These are phyloP conservation scores for Avena atlantica DNA, from an alignment of 176 grass and related monocot species.

Conservation along the genomic window DNA sequence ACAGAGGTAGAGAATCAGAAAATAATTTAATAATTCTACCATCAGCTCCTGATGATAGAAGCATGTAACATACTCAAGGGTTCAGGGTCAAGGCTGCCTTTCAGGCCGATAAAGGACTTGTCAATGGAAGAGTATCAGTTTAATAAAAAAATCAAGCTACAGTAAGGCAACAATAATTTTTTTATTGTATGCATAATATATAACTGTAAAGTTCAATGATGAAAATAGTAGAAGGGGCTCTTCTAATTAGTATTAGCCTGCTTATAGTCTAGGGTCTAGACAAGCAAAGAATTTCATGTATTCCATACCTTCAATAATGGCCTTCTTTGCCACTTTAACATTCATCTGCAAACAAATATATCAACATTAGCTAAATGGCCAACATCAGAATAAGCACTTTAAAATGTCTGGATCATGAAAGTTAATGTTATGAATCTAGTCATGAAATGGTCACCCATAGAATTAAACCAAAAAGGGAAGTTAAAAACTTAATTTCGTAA, in stretches of 20 bases:
- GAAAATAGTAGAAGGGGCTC: constrained; percentile 1
- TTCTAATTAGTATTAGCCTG: neutral
- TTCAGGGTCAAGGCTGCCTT: constrained; percentile 1
- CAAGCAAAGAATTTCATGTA: constrained; percentile 12
- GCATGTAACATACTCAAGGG: constrained; percentile 25
- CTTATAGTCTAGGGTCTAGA: constrained; percentile 25
- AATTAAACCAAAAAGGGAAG: constrained; percentile 7
- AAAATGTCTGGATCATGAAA: constrained; percentile 20
- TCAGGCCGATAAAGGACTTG: neutral
- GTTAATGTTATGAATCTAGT: neutral
- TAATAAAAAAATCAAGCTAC: constrained; percentile 13
- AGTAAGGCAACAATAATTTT: neutral
- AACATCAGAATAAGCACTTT: neutral
- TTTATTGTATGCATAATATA: neutral
- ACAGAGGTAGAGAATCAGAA: neutral
- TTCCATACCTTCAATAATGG: constrained; percentile 81
- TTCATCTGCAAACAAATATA: constrained; percentile 69
- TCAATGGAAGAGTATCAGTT: neutral
- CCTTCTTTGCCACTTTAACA: constrained; percentile 85
- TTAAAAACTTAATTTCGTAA: neutral
- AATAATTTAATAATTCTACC: neutral
- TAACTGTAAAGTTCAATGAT: neutral
- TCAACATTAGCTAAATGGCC: constrained; percentile 26
- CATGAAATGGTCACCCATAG: neutral
- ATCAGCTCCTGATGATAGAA: constrained; percentile 16